Evolutionary conservation across 2,329 filamentous ascomycete species (phyloP), one percentile per base, ranked within the genome.

Genomic region (Pseudogymnoascus sp.): DNA sequence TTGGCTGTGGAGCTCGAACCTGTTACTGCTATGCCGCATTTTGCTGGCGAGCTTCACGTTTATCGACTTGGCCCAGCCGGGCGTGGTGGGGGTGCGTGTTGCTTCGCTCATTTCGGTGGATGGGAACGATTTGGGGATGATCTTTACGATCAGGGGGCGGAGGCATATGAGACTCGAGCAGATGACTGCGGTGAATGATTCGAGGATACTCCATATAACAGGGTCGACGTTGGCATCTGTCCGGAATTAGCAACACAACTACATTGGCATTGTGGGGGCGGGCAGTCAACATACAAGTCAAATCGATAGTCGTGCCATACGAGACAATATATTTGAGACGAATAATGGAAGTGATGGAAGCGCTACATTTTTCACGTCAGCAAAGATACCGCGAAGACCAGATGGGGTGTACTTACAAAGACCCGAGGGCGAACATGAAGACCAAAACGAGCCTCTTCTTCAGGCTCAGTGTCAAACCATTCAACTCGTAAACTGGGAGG

Each of bases 371-470:
- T 14, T 56, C 8, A 21, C 37, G 53, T 64, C 38, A 65, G 65
- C 23, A 62, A 10, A 28, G 2, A 5, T 7, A 56, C n/a, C 12
- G 23, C 38, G n/a, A 53, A 53, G 23, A 34, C 2, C 5, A 2
- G 11, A 44, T 25, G n/a, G 10, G 18, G 21, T 18, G 12, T 1
- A 83, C 82, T 37, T 84, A 86, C 70, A 89, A 88, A 44, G 84
- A 79, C 66, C 86, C 87, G 63, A 88, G 84, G 67, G 84, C 82
- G 71, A 90, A 90, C 1, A 87, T 88, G 53, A 89, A 74, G 56
- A 88, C 78, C 12, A 89, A 73, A 42, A 88, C 88, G 11, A 83
- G 79, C 73, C 88, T 89, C 68, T 89, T 86, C 66, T 85, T 87
- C 65, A 73, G 78, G 1, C 85, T 84, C 8, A 89, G 75, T 31